Base-by-base conservation (phyloP, 495 filamentous ascomycete species). In the Elaphomyces granulatus region DNA sequence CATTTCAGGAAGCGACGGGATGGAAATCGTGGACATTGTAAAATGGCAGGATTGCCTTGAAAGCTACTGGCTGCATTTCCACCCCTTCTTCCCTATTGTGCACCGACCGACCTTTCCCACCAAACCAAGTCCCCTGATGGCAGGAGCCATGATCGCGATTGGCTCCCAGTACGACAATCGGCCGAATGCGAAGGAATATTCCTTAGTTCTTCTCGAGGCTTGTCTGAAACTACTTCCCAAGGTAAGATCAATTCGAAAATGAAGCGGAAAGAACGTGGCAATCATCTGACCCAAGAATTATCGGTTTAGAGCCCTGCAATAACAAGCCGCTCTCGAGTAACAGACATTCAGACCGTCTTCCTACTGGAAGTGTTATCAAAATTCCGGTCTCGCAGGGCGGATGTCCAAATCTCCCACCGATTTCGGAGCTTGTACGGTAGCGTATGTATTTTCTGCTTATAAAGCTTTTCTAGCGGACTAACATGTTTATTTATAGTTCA, bases 41-140 rank as follows among this genome's bases (percentile, higher is more conserved):
- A 58, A 53, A 34, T 46, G 42, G 36, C 40, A 58, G 40, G 48
- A 60, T 38, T 63, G 60, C 53, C 46, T 64, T 36, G 46, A 59
- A 23, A 53, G 55, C 45, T 67, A 60, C 47, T 66, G 62, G 62
- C 51, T 45, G 38, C 47, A 49, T 38, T 59, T 63, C 30, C 59
- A 66, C 45, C 56, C 62, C 37, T 43, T 55, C 14, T 61, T 59
- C 43, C 59, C 64, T 19, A 49, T 65, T 31, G 40, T 67, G 32
- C 64, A 66, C 47, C 48, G 45, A 40, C 51, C 60, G 36, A 52
- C 60, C 18, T 58, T 60, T 44, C 21, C 55, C 16, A 44, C 44
- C 15, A 45, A 43, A 28, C 45, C 46, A 6, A 51, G 55, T 14
- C 60, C 57, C 7, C 40, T 67, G 32, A 51, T 67, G 16, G 52